Evolutionary conservation across 257 asterid species (phyloP).

Genomic region (Solanum virginianum): DNA sequence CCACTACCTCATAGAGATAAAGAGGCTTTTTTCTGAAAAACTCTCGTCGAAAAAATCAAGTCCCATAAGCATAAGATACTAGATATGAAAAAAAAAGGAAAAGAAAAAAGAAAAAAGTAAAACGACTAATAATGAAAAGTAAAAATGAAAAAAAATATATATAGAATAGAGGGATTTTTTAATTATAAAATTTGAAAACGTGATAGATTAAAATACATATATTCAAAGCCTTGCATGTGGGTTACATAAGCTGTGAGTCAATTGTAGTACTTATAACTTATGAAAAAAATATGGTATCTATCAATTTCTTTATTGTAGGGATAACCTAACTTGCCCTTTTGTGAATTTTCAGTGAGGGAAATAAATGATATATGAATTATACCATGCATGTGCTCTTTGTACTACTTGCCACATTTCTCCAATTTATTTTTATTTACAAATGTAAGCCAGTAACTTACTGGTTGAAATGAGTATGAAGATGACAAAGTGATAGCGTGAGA

Average conservation of each 20-base stretch:
- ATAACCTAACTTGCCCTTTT: constrained; percentile 13
- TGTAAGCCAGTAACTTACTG: background rate
- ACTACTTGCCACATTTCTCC: background rate
- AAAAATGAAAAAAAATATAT: too few species aligned
- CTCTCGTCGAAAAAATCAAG: too few species aligned
- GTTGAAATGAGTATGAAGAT: background rate
- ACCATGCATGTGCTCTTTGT: constrained; percentile 14
- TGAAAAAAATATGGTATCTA: constrained; percentile 6
- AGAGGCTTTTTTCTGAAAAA: too few species aligned
- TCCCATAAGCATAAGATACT: too few species aligned
- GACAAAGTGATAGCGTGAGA: background rate
- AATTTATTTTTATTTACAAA: background rate
- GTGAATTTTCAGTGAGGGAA: background rate
- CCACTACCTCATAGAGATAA: too few species aligned
- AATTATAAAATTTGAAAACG: background rate
- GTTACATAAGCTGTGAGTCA: constrained; percentile 5
- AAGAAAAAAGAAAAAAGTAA: too few species aligned
- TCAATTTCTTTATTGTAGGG: background rate
- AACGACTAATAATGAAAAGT: too few species aligned
- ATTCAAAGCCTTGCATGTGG: constrained; percentile 6
- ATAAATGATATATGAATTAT: background rate
- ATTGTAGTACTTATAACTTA: background rate
- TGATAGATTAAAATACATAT: background rate
- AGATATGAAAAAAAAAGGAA: too few species aligned
- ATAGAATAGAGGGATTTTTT: too few species aligned